Evolutionary conservation across 2,329 filamentous ascomycete species (phyloP), one percentile per base, ranked within the genome.

Genomic region (Neophaeococcomyces aloes): DNA sequence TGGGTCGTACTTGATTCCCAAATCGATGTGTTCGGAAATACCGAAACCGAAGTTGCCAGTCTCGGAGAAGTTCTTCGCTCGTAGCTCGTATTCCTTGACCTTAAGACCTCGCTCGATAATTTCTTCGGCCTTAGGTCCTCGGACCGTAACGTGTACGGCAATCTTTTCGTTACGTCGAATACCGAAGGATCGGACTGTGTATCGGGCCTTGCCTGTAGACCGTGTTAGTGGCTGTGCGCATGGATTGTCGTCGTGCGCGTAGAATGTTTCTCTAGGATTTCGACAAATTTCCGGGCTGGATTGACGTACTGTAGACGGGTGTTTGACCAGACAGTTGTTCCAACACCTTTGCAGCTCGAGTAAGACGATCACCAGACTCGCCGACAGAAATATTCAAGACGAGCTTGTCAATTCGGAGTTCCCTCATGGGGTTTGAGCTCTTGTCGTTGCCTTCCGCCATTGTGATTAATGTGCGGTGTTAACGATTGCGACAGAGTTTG

Each of bases 81-180:
- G 84, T 64, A 98, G 79, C 74, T 98, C 91, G 78, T 98, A 98
- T 76, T 98, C 91, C 87, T 98, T 98, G 81, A 98, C 91, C 83
- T 98, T 98, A 69, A 98, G 84, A 69, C 91, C 91, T 80, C 91
- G 89, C 86, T 98, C 91, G 67, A 98, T 83, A 65, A 98, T 98
- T 76, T 98, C 91, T 81, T 98, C 91, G 54, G 91, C 91, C 83
- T 86, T 95, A 73, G 91, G 88, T 67, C 91, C 91, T 69, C 91
- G 91, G 75, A 98, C 88, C 67, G 91, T 98, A 67, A 98, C 91
- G 78, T 98, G 91, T 60, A 98, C 91, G 59, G 91, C 76, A 66
- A 98, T 98, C 85, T 95, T 96, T 73, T 98, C 91, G 84, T 98
- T 98, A 87, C 91, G 89, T 71, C 91, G 89, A 81, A 98, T 98